phyloP scores from a whole-genome alignment of 2,329 filamentous ascomycete genomes.

The Coniochaeta sp. region DNA sequence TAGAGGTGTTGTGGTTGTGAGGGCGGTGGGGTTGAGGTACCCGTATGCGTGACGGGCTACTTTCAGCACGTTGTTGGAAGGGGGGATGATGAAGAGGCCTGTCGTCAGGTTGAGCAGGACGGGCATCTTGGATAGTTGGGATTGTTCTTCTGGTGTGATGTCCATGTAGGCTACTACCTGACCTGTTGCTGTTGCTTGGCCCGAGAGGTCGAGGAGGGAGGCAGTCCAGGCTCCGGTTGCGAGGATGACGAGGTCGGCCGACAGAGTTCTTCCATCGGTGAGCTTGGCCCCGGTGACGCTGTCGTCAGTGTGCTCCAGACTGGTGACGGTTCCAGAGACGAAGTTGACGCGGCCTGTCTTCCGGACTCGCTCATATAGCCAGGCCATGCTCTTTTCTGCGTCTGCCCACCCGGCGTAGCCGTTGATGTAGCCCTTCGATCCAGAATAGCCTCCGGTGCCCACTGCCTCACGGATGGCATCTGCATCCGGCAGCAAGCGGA shows the following conservation, averaged over 20 bases:
- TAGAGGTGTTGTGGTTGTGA: constrained; percentile 7
- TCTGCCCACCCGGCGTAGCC: constrained; percentile 72
- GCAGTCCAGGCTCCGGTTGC: constrained; percentile 86
- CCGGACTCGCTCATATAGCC: constrained; percentile 47
- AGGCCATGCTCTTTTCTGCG: constrained; percentile 62
- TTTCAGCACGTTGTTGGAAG: constrained; percentile 54
- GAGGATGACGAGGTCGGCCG: constrained; percentile 62
- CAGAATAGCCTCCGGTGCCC: constrained; percentile 43
- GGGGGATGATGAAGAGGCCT: constrained; percentile 70
- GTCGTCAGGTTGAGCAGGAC: constrained; percentile 64
- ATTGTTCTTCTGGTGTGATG: constrained; percentile 65
- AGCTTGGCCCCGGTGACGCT: constrained; percentile 46
- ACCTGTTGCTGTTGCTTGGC: constrained; percentile 71
- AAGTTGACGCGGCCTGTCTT: constrained; percentile 49
- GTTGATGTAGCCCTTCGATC: constrained; percentile 68
- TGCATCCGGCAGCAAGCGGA: constrained; percentile 35
- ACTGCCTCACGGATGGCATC: constrained; percentile 35
- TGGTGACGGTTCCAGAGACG: constrained; percentile 38
- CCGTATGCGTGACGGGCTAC: constrained; percentile 63
- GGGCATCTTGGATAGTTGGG: constrained; percentile 55
- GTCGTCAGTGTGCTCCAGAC: constrained; percentile 30
- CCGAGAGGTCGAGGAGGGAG: constrained; percentile 67
- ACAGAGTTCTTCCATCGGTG: constrained; percentile 24
- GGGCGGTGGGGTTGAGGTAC: constrained; percentile 47
- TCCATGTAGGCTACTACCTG: constrained; percentile 74